Base-by-base conservation (phyloP, 176 grass and related monocot genomes). In the Bothriochloa decipiens region DNA sequence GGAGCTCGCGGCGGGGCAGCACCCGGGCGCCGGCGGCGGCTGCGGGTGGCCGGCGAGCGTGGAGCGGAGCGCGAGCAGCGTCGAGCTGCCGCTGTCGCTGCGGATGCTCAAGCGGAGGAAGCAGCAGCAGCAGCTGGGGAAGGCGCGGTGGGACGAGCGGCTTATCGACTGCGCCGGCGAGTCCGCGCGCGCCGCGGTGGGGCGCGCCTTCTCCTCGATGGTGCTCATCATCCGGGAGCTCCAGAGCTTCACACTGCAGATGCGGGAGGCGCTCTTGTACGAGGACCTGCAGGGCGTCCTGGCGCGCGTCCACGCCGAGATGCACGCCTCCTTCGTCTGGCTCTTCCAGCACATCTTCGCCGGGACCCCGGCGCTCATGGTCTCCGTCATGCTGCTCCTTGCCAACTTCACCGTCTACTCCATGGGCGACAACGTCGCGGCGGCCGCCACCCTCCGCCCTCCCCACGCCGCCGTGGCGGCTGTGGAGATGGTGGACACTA, bases 281-380 rank as follows among this genome's bases (percentile, higher is more conserved):
- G 91, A 96, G 91, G 93, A 99, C 74, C 79, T 88, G 37, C 89
- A 91, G 70, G 82, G 74, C 20, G 87, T 96, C 41, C 74, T 96
- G 1, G 60, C 61, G 5, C 80, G 86, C 46, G 97, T 99, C 3
- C 93, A 91, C 33, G 83, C 74, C 66, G 97, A 99, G 87, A 96
- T 99, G 87, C 88, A 94, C 65, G 86, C 89, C 61, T 99, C 93
- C n/a, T 99, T 99, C 83, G 93, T 99, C 35, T 99, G 97, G 97
- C 91, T 99, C 45, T 99, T 99, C 91, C 97, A 99, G 89, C 91
- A 91, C 83, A 94, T 99, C 68, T 99, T 99, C 82, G 75, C 93
- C 42, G 77, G 97, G 75, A 96, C 97, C 5, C 97, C 97, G 2
- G 86, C 88, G 5, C 93, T 99, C 39, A 99, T 99, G 97, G 90